Conservation (phyloP, 306 rosid species). For the Nissolia schottii region DNA sequence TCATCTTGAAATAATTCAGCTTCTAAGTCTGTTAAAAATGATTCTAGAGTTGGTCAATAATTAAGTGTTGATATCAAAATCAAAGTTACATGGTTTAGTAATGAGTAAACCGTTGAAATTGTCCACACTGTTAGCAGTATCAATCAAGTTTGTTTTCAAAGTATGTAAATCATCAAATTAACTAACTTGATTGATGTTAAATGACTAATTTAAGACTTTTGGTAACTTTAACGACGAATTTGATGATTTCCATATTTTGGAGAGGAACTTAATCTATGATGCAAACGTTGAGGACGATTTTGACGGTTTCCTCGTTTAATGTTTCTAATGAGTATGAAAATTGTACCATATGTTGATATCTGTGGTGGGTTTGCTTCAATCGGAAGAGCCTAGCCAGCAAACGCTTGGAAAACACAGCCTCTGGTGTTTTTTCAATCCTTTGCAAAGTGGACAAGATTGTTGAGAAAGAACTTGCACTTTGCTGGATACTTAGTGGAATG, state of each 20-base stretch:
- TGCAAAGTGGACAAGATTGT: conserved; percentile 22
- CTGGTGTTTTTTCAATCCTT: conserved; percentile 45
- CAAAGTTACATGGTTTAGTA: not conserved
- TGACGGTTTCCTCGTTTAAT: too few species aligned
- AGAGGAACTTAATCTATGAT: too few species aligned
- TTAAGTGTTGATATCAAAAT: not conserved
- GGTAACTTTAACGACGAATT: too few species aligned
- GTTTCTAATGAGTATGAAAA: not conserved
- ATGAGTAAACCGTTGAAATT: too few species aligned
- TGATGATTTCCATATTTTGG: too few species aligned
- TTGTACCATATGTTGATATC: conserved; percentile 80
- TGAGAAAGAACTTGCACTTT: conserved; percentile 46
- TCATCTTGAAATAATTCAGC: not conserved
- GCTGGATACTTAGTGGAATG: conserved; percentile 67
- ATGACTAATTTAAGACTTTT: too few species aligned
- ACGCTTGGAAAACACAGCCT: conserved; percentile 45
- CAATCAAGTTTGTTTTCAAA: too few species aligned
- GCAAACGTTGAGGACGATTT: too few species aligned
- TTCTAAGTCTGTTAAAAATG: not conserved
- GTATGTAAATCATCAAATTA: too few species aligned
- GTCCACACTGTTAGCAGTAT: too few species aligned
- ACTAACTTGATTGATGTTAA: too few species aligned
- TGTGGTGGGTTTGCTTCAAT: conserved; percentile 43
- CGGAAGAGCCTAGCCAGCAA: conserved; percentile 44
- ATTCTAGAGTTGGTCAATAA: not conserved